These are phyloP conservation scores for Camelina hispida DNA, from an alignment of 345 rosid species.

Conservation along the genomic window DNA sequence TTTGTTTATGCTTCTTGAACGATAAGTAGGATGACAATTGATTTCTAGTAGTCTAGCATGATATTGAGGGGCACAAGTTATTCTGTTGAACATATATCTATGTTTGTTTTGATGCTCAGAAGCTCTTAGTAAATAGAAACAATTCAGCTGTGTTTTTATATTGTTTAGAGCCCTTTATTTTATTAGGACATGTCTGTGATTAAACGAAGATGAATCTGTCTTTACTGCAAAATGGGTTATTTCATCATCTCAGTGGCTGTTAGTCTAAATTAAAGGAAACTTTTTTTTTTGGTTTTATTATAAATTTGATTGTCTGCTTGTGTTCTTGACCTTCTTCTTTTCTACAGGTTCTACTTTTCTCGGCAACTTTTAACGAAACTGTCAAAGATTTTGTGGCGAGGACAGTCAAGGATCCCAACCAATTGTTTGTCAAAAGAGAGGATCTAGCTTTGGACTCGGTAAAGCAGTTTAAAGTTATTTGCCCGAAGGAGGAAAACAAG, in stretches of 20 bases:
- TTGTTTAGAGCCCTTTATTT: background rate
- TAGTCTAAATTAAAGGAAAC: constrained; percentile 9
- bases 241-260: constrained; percentile 2
- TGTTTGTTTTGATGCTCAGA: constrained; percentile 7
- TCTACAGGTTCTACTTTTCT: constrained; percentile 81
- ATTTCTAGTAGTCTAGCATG: background rate
- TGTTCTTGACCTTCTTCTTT: constrained; percentile 5
- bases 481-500: constrained; percentile 82
- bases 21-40: background rate
- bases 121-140: constrained; percentile 1
- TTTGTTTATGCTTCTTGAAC: constrained; percentile 19
- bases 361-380: constrained; percentile 84
- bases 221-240: constrained; percentile 4
- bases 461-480: constrained; percentile 87
- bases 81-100: background rate
- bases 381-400: constrained; percentile 81
- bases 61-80: background rate
- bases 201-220: background rate
- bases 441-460: constrained; percentile 82
- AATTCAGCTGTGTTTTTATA: background rate
- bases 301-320: background rate
- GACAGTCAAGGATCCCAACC: constrained; percentile 70
- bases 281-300: constrained; percentile 17
- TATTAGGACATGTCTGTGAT: background rate
- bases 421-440: constrained; percentile 90